A percentile compares a stretch with the other conserved stretches of the same genome.
phyloP scores from a whole-genome alignment of 2,329 filamentous ascomycete genomes.

The Didymella exigua region DNA sequence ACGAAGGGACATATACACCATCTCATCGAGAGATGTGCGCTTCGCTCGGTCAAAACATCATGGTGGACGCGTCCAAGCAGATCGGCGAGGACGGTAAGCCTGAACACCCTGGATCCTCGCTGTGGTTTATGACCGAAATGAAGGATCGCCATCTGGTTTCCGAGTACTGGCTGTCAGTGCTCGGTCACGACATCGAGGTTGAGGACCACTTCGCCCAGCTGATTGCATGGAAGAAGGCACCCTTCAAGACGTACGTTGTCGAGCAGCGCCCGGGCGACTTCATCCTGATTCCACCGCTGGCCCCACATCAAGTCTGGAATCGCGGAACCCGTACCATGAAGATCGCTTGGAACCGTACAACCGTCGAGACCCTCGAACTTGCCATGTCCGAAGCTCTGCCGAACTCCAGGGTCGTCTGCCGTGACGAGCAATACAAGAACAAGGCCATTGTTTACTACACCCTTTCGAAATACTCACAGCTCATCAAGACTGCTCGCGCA shows the following conservation, averaged over 20 bases:
- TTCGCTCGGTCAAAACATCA: conserved; percentile 93
- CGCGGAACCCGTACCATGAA: conserved; percentile 95
- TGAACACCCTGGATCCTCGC: conserved; percentile 79
- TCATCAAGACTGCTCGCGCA: conserved; percentile 64
- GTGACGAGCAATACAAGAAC: conserved; percentile 98
- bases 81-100: conserved; percentile 70
- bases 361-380: conserved; percentile 85
- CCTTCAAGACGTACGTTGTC: conserved; percentile 89
- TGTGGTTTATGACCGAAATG: conserved; percentile 99
- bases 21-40: conserved; percentile 98
- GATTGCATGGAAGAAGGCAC: conserved; percentile 93
- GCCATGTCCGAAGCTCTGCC: conserved; percentile 87
- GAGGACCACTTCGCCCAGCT: conserved; percentile 97
- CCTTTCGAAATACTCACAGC: conserved; percentile 73
- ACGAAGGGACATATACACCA: conserved; percentile 96
- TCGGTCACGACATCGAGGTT: conserved; percentile 95
- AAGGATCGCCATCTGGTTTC: conserved; percentile 89
- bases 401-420: conserved; percentile 86
- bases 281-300: conserved; percentile 88
- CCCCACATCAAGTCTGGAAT: conserved; percentile 98
- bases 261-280: conserved; percentile 91
- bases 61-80: conserved; percentile 83
- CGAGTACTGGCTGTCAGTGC: conserved; percentile 89
- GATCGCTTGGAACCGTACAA: conserved; percentile 96
- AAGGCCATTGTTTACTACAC: conserved; percentile 94